A percentile compares a stretch with the other conserved stretches of the same genome.
Conservation (phyloP, 805 yeast species). For the Tetrapisispora phaffii region DNA sequence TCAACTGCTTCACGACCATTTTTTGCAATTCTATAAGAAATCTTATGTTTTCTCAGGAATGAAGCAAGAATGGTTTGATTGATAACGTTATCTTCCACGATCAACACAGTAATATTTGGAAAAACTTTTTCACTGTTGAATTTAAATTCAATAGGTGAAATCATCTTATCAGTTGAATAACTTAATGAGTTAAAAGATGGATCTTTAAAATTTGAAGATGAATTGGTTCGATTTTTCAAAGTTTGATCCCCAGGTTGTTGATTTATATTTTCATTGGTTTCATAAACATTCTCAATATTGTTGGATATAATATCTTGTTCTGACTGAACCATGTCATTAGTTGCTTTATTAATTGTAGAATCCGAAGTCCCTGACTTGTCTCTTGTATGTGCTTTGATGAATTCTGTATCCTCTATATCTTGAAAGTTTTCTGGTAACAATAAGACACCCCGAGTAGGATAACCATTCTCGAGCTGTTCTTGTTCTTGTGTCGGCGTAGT, state of each 20-base stretch:
- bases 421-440: constrained; percentile 22
- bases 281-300: background rate
- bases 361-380: background rate
- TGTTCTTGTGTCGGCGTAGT: background rate
- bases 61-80: constrained; percentile 88
- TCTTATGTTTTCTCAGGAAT: constrained; percentile 74
- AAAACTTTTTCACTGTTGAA: constrained; percentile 48
- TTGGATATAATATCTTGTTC: background rate
- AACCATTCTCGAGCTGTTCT: constrained; percentile 7
- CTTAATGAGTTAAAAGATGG: no score
- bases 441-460: constrained; percentile 23
- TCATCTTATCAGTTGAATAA: background rate
- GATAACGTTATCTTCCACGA: constrained; percentile 93
- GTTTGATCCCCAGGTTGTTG: background rate
- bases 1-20: constrained; percentile 94
- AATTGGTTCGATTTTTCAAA: background rate
- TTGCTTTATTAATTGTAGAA: background rate
- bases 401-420: constrained; percentile 7
- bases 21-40: constrained; percentile 76
- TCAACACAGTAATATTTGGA: constrained; percentile 81
- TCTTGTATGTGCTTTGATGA: background rate
- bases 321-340: constrained; percentile 2
- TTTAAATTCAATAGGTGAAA: background rate
- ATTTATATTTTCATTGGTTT: background rate
- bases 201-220: background rate